Evolutionary conservation across 2,329 filamentous ascomycete species (phyloP).

Genomic region (Neospermospora avenae): DNA sequence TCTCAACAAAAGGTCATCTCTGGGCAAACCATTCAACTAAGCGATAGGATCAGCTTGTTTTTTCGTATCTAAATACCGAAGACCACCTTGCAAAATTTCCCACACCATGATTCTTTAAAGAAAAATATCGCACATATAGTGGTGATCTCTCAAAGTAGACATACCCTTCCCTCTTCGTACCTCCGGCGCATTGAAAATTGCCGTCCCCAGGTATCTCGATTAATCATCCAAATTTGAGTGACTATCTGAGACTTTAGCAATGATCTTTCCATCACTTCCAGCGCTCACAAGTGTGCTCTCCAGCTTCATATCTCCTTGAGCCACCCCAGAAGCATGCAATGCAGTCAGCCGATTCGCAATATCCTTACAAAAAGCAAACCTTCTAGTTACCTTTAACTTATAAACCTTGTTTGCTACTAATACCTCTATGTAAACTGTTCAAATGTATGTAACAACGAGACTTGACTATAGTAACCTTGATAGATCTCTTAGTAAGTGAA

Average conservation of each 20-base stretch:
- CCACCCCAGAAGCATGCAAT: not conserved
- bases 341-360: not conserved
- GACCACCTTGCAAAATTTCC: not conserved
- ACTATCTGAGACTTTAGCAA: not conserved
- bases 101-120: not conserved
- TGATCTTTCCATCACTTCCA: not conserved
- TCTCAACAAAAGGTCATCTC: not conserved
- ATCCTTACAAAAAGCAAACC: not conserved
- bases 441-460: too few relatives aligned
- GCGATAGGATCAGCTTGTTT: not conserved
- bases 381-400: too few relatives aligned
- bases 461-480: too few relatives aligned
- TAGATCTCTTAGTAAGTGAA: too few relatives aligned
- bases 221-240: not conserved
- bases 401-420: not conserved
- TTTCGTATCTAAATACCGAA: not conserved
- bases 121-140: not conserved
- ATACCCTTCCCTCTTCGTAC: not conserved
- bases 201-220: not conserved
- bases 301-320: not conserved
- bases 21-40: not conserved
- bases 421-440: not conserved
- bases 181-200: not conserved
- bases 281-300: not conserved
- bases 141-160: not conserved